Conservation (phyloP, 2,329 filamentous ascomycete species). For the Sporothrix euskadiensis region DNA sequence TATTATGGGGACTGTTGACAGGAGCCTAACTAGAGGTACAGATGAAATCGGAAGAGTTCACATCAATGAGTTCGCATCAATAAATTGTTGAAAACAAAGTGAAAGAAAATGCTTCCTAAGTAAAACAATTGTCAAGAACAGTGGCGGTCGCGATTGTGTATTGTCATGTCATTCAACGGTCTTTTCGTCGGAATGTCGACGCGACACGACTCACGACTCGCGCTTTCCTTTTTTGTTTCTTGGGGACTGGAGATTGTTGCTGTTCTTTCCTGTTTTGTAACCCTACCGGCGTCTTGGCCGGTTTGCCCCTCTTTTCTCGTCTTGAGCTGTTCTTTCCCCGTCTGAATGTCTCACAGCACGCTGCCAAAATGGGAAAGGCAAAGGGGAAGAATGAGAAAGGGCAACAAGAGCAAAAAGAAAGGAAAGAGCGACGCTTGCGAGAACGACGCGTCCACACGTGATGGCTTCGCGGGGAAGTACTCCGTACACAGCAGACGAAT, state of each 20-base stretch:
- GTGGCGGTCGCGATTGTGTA: background rate
- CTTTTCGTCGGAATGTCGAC: conserved; percentile 2
- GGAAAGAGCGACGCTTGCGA: background rate
- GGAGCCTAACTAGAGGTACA: background rate
- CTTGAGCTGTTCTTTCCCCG: background rate
- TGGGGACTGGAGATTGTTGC: background rate
- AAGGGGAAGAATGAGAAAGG: background rate
- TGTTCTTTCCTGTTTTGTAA: background rate
- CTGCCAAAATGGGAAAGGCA: background rate
- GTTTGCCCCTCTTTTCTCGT: background rate
- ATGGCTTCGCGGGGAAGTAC: background rate
- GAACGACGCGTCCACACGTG: background rate
- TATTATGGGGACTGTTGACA: background rate
- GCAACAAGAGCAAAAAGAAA: background rate
- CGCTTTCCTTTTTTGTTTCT: background rate
- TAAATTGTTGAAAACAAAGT: background rate
- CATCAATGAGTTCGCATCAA: too few species aligned
- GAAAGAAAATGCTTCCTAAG: background rate
- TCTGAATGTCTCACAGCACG: conserved; percentile 5
- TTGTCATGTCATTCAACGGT: background rate
- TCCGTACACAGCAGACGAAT: background rate
- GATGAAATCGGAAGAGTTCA: too few species aligned
- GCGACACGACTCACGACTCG: background rate
- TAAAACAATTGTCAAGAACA: too few species aligned
- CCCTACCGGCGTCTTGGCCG: background rate